Evolutionary conservation across 2,329 filamentous ascomycete genomes (phyloP).

Genomic region (Fusarium sambucinum): DNA sequence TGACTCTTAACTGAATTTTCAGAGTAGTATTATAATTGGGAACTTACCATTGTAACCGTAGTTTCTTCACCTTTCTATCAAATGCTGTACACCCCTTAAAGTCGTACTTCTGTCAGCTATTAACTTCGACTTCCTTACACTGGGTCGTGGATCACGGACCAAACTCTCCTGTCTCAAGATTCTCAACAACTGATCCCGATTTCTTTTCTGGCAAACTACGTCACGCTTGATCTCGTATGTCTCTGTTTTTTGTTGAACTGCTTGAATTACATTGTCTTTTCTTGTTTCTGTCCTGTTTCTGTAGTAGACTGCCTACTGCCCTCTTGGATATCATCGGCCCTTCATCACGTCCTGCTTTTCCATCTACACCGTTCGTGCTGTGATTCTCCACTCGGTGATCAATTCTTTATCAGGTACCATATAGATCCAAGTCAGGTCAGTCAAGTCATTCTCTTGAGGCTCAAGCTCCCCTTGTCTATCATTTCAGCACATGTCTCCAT

Average conservation of each 20-base stretch:
- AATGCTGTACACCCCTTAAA: conserved; percentile 18
- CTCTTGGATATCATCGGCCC: conserved; percentile 25
- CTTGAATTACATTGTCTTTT: conserved; percentile 1
- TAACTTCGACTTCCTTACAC: conserved; percentile 11
- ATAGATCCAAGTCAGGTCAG: neutral
- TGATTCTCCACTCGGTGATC: conserved; percentile 30
- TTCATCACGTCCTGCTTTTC: conserved; percentile 20
- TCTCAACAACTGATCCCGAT: conserved; percentile 29
- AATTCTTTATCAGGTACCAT: conserved; percentile 36
- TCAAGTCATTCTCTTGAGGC: conserved; percentile 22
- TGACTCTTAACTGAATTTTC: neutral
- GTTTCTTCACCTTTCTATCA: neutral
- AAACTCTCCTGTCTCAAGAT: conserved; percentile 45
- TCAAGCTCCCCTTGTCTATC: conserved; percentile 29
- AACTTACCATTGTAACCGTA: too few species aligned
- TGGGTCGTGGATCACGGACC: conserved; percentile 42
- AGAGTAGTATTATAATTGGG: conserved; percentile 13
- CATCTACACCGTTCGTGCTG: conserved; percentile 14
- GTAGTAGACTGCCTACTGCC: neutral
- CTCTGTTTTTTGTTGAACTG: conserved; percentile 22
- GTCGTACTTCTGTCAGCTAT: conserved; percentile 19
- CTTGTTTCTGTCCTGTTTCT: conserved; percentile 15
- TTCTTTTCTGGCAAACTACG: conserved; percentile 37
- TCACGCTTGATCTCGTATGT: conserved; percentile 35
- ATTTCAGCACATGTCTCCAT: conserved; percentile 23